Conservation (phyloP, 2,329 filamentous ascomycete genomes). For the Penicillium aurantiogriseum region DNA sequence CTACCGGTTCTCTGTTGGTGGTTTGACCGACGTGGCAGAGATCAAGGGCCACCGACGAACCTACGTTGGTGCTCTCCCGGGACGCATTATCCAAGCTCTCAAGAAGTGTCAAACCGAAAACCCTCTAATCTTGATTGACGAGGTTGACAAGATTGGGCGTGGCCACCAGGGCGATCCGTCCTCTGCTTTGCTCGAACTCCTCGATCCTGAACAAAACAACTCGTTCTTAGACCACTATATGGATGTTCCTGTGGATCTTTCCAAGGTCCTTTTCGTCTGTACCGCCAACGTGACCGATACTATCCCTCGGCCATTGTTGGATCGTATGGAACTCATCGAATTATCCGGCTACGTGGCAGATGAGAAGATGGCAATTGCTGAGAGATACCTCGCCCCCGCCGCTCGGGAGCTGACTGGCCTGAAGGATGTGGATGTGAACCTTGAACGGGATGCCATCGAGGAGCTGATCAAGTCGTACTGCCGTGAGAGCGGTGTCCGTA, state of each 20-base stretch:
- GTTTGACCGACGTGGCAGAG: constrained; percentile 93
- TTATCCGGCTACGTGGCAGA: constrained; percentile 95
- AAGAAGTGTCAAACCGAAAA: constrained; percentile 99
- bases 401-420: constrained; percentile 93
- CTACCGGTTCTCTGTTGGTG: constrained; percentile 97
- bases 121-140: constrained; percentile 91
- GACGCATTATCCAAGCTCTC: constrained; percentile 93
- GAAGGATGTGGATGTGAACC: constrained; percentile 83
- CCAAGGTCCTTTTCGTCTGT: constrained; percentile 97
- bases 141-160: constrained; percentile 96
- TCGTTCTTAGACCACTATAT: constrained; percentile 99
- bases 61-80: constrained; percentile 92
- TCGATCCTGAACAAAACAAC: constrained; percentile 95
- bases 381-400: constrained; percentile 85
- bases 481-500: constrained; percentile 93
- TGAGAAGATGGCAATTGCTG: constrained; percentile 98
- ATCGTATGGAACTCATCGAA: constrained; percentile 97
- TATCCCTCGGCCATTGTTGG: constrained; percentile 86
- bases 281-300: constrained; percentile 99
- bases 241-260: constrained; percentile 95
- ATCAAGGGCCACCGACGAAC: constrained; percentile 97
- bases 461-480: constrained; percentile 99
- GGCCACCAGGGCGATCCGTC: constrained; percentile 96
- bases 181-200: constrained; percentile 85
- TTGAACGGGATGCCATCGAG: constrained; percentile 83